A percentile compares a stretch with the other conserved stretches of the same genome.
Evolutionary conservation across 352 stramenopile genomes (phyloP).

Genomic region (Globisporangium canariense): DNA sequence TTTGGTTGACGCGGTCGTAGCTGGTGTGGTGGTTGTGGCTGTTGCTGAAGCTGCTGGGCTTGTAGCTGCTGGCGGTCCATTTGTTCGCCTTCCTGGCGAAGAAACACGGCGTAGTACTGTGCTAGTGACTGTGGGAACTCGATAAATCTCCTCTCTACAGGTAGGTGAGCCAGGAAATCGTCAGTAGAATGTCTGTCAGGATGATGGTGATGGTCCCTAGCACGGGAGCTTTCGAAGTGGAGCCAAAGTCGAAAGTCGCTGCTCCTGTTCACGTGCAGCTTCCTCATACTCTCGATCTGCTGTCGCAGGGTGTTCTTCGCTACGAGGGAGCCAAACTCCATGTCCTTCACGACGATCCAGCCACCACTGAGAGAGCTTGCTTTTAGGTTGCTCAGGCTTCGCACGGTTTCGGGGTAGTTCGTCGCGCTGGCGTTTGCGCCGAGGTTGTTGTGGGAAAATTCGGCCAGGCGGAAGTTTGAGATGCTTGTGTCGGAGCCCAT

Average conservation of each 20-base stretch:
- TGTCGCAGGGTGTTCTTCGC: constrained; percentile 29
- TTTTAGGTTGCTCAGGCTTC: constrained; percentile 23
- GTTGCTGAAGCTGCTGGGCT: constrained; percentile 6
- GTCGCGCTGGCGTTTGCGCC: constrained; percentile 11
- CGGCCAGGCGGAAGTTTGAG: constrained; percentile 10
- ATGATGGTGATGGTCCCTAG: neutral
- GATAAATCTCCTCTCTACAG: constrained; percentile 22
- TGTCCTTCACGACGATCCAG: constrained; percentile 33
- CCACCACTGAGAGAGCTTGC: constrained; percentile 23
- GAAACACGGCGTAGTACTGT: constrained; percentile 22
- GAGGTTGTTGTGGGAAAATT: constrained; percentile 15
- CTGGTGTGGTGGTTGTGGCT: constrained; percentile 11
- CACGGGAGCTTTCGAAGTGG: constrained; percentile 17
- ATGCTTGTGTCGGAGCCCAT: constrained; percentile 13
- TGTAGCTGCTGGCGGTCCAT: constrained; percentile 11
- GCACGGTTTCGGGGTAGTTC: constrained; percentile 8
- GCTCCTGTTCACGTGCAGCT: constrained; percentile 25
- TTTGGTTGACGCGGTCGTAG: constrained; percentile 19
- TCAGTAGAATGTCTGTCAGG: neutral
- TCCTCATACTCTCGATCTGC: constrained; percentile 24
- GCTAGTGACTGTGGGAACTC: constrained; percentile 32
- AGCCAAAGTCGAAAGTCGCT: constrained; percentile 36
- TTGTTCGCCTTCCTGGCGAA: constrained; percentile 21
- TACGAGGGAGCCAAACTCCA: neutral
- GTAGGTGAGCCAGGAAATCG: constrained; percentile 16